Percentiles rank a stretch among this genome's conserved stretches.
Evolutionary conservation across 2,329 filamentous ascomycete genomes (phyloP).

Genomic region (Hymenoscyphus repandus): DNA sequence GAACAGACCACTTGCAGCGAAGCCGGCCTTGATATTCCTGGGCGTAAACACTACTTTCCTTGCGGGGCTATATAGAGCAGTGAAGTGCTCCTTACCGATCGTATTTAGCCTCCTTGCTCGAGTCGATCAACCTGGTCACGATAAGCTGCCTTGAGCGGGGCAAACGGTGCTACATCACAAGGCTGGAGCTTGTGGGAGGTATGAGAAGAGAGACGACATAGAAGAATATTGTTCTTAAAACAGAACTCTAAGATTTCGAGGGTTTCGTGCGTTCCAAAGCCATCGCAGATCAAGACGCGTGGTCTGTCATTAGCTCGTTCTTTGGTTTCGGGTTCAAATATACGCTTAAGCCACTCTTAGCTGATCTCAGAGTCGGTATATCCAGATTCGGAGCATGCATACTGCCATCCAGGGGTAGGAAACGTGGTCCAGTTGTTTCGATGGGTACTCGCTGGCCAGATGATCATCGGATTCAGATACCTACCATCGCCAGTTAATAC

Average conservation of each 20-base stretch:
- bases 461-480: no score
- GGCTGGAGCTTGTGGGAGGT: constrained; percentile 19
- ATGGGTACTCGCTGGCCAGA: no score
- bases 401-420: not conserved
- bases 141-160: constrained; percentile 22
- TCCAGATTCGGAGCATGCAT: not conserved
- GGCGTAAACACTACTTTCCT: constrained; percentile 9
- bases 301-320: no score
- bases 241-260: no score
- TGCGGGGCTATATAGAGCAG: constrained; percentile 8
- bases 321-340: no score
- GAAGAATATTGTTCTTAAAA: no score
- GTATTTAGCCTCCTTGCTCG: constrained; percentile 10
- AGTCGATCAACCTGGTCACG: constrained; percentile 22
- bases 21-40: constrained; percentile 30
- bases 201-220: no score
- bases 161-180: constrained; percentile 24
- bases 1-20: constrained; percentile 15
- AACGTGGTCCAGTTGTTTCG: not conserved
- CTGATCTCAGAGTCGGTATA: not conserved
- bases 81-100: constrained; percentile 12
- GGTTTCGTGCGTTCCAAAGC: no score
- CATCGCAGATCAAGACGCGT: no score
- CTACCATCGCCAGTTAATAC: no score
- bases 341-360: not conserved